Base-by-base conservation (phyloP, 2,329 filamentous ascomycete genomes). In the Epichloe brachyelytri region DNA sequence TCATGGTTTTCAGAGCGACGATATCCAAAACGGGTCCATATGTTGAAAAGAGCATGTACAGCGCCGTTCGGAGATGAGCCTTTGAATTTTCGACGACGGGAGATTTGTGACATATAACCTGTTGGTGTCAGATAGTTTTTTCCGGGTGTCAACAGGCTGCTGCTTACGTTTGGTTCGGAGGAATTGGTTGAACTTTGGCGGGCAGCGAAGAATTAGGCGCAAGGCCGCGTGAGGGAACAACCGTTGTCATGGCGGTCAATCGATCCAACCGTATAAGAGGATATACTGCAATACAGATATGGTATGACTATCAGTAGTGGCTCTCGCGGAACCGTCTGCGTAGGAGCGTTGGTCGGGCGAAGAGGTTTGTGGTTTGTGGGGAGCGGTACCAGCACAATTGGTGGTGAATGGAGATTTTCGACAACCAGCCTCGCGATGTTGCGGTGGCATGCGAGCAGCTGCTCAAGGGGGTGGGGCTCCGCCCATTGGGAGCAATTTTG, bases 21-120 rank as follows among this genome's bases (percentile, higher is more conserved):
- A 98, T 80, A 65, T 98, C 93, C 53, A 98, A 79, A 15, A 98
- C 86, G 0, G 88, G 82, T 40, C 93, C 93, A 65, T 95, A 95
- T 14, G 89, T 95, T 11, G 89, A 88, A 67, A 97, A 97, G 12
- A 97, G 78, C 67, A 89, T 86, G 71, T 98, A 98, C 33, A 98
- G 77, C 5, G 85, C 85, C 44, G 88, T 85, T 61, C 89, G 83
- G 41, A 98, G 71, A 65, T 97, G 90, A 54, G 80, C 75, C 68
- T 97, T 62, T 86, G 86, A 56, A 97, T 80, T 71, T 95, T 96
- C 55, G 89, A 80, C 20, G 88, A 88, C 1, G 78, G 78, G 2
- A 98, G 78, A 62, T 96, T 95, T 49, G 82, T 86, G 60, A 95
- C 78, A 65, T 97, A 98, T 56, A 98, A 79, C 10, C 88, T 94